phyloP scores from a whole-genome alignment of 352 stramenopile species.

The Pythium phragmiticola region DNA sequence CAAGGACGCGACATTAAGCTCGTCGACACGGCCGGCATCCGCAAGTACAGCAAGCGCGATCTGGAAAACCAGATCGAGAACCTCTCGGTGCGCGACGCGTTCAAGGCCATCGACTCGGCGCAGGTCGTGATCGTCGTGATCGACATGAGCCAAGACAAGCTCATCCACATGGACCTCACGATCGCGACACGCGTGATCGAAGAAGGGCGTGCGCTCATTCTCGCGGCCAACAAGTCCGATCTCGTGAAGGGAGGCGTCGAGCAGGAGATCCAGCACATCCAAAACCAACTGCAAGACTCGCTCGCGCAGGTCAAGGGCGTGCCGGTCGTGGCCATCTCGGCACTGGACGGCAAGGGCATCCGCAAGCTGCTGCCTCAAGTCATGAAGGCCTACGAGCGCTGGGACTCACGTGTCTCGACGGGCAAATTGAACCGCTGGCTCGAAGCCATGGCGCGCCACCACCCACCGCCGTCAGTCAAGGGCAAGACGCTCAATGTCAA shows the following conservation, averaged over 20 bases:
- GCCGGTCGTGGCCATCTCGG: constrained; percentile 76
- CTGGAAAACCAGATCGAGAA: constrained; percentile 85
- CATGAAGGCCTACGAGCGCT: constrained; percentile 81
- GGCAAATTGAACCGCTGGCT: constrained; percentile 81
- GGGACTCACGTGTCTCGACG: constrained; percentile 77
- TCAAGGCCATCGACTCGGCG: constrained; percentile 76
- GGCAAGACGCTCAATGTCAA: constrained; percentile 87
- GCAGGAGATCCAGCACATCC: constrained; percentile 62
- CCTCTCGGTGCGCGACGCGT: constrained; percentile 77
- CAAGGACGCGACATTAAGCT: constrained; percentile 70
- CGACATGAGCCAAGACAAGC: constrained; percentile 78
- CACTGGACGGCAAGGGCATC: constrained; percentile 70
- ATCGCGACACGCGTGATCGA: constrained; percentile 83
- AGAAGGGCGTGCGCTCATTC: constrained; percentile 69
- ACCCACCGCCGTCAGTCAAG: constrained; percentile 77
- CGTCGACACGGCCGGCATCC: constrained; percentile 81
- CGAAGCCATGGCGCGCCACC: constrained; percentile 79
- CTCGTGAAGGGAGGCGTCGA: constrained; percentile 44
- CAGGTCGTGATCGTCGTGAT: constrained; percentile 82
- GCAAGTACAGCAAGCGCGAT: constrained; percentile 83
- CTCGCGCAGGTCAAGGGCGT: constrained; percentile 77
- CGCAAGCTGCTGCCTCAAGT: constrained; percentile 80
- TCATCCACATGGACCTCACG: constrained; percentile 86
- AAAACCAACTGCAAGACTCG: constrained; percentile 67
- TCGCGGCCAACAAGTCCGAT: constrained; percentile 82